Percentiles rank a stretch among this genome's conserved stretches.
These are phyloP conservation scores for Fraxinus dipetala DNA, from an alignment of 305 asterid genomes.

Conservation along the genomic window DNA sequence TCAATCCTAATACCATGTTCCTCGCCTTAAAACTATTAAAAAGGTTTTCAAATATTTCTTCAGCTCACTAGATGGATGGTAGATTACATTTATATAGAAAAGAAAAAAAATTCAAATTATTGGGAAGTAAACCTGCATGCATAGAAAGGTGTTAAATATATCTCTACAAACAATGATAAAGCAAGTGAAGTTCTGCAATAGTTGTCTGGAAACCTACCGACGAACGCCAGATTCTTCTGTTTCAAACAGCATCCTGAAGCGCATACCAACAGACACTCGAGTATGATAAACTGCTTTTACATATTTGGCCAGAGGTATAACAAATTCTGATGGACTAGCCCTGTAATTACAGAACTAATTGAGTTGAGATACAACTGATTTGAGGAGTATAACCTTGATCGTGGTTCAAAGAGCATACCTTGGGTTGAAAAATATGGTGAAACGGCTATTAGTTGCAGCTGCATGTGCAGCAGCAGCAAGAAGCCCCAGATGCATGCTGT, in stretches of 20 bases:
- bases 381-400: neutral
- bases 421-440: slow-evolving; percentile 74
- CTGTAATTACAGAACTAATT: slow-evolving; percentile 30
- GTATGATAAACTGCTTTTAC: slow-evolving; percentile 68
- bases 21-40: neutral
- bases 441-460: slow-evolving; percentile 70
- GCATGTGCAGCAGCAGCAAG: slow-evolving; percentile 95
- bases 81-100: neutral
- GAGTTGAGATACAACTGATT: neutral
- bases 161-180: neutral
- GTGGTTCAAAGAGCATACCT: slow-evolving; percentile 36
- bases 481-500: slow-evolving; percentile 84
- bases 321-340: slow-evolving; percentile 76
- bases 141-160: neutral
- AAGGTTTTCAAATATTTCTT: neutral
- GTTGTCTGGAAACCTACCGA: slow-evolving; percentile 44
- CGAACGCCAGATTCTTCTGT: slow-evolving; percentile 82
- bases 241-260: slow-evolving; percentile 81
- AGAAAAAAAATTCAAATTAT: neutral
- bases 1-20: neutral
- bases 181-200: neutral
- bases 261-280: slow-evolving; percentile 79
- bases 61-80: neutral
- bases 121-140: neutral
- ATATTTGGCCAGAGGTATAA: slow-evolving; percentile 69